Evolutionary conservation across 768 basidiomycete genomes (phyloP), one percentile per base, ranked within the genome.

Genomic region (Leccinum subgranulosum): DNA sequence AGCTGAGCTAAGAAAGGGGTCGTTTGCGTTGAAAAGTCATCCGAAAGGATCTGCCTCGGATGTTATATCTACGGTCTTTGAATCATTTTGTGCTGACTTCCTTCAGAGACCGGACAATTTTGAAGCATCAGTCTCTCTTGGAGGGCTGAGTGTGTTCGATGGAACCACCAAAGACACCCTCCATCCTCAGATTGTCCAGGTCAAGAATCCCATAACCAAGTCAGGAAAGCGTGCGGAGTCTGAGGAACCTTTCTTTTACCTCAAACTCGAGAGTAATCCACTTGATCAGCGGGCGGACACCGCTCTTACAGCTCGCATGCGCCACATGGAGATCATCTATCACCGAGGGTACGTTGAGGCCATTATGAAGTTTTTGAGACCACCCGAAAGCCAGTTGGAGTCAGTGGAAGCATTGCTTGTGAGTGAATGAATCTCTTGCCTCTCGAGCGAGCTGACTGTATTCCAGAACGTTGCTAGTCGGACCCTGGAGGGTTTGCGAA

Each of bases 301-400:
- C 65, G 92, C 90, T 1, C 76, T 99, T 53, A 90, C 89, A 12
- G 83, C 95, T 49, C 87, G 86, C 56, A 90, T 98, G 90, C 84
- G 92, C 11, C 90, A 96, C 65, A 90, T 96, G 86, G 96, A 98
- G 73, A 88, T 99, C 61, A 90, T 99, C 43, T 99, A 99, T 69
- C 94, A 98, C 69, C 84, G 79, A 66, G 93, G 92, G 25, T 98
- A 96, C 69, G 81, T 98, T 28, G 97, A 98, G 75, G 91, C 90
- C 3, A 83, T 98, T 21, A 88, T 88, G 65, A 83, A 80, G 60
- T 99, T 98, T 75, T 88, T 99, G 75, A 91, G 87, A 68, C 96
- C 94, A 2, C 96, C 97, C 2, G 87, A 87, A 45, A 96, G 90
- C 71, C 95, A 98, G 69, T 73, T 99, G 55, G 94, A 98, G 73